Evolutionary conservation across 371 early-diverging fungal genomes (phyloP), one percentile per base, ranked within the genome.

Genomic region (Amoeboaphelidium protococcarum): DNA sequence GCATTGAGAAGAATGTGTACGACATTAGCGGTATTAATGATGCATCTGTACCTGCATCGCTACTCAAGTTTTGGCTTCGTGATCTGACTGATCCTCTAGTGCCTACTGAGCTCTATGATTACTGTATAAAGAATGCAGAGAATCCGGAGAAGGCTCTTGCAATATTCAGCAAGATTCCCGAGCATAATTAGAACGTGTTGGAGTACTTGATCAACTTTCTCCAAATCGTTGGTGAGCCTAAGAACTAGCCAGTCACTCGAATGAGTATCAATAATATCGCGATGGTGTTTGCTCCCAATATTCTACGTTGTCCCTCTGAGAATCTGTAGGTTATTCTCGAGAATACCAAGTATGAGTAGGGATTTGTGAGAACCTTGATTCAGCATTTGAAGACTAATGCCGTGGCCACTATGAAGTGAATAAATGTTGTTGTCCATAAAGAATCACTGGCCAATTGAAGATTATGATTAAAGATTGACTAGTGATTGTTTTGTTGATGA

Each of bases 241-340:
- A 61, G 13, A 70, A 80, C 23, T 72, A 68, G 44, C 58, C 71
- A 25, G 51, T 64, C 10, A 90, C 91, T 3, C 71, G 78, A 55
- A 94, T 94, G 95, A 77, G 73, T 24, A 63, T 78, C 23, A 59
- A 68, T 47, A 94, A 91, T 50, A 56, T 94, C 40, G 92, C 92
- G 24, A 82, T 94, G 76, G 88, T 94, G n/a, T 91, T 88, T 65
- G 90, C 88, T 1, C 95, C 92, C 16, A 81, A 79, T 42, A 78
- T 91, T 49, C 60, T 94, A 42, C 67, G 91, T 23, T 84, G 84
- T 53, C 91, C 91, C 43, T 67, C 69, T 47, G 78, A 74, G 45
- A 71, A 76, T 49, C 69, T 80, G 21, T 67, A 70, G 16, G 62
- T 69, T n/a, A 75, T 79, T 40, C 78, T 86, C 59, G 78, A 80